Evolutionary conservation across 345 rosid species (phyloP).

Genomic region (Leavenworthia alabamica): DNA sequence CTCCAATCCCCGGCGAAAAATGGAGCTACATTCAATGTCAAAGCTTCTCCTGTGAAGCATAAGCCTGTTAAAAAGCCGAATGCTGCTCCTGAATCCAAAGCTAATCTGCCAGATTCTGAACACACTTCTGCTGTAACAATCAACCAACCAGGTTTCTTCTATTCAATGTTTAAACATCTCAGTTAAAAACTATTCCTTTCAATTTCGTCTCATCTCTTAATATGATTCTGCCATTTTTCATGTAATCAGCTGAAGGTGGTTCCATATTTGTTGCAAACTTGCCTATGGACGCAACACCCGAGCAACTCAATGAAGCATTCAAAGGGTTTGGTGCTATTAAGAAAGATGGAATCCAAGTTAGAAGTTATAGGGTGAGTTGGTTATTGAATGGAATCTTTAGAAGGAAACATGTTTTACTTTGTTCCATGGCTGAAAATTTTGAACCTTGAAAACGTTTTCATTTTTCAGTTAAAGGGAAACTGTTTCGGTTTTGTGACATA

Average conservation of each 20-base stretch:
- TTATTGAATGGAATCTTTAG: background rate
- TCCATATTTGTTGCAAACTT: constrained; percentile 33
- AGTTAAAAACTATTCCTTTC: background rate
- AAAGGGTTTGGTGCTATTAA: constrained; percentile 25
- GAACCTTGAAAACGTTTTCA: background rate
- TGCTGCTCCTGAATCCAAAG: background rate
- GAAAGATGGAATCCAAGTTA: constrained; percentile 31
- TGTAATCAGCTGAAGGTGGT: constrained; percentile 10
- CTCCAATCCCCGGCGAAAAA: constrained; percentile 24
- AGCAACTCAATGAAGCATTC: constrained; percentile 30
- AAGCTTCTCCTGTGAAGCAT: constrained; percentile 29
- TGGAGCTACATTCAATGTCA: constrained; percentile 13
- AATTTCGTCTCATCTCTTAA: background rate
- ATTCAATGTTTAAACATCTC: background rate
- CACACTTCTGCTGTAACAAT: constrained; percentile 5
- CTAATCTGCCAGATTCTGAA: background rate
- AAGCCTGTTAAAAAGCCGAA: constrained; percentile 10
- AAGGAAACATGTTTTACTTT: background rate
- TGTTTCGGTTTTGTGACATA: constrained; percentile 85
- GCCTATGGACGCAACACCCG: constrained; percentile 31
- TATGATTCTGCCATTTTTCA: background rate
- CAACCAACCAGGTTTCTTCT: constrained; percentile 3
- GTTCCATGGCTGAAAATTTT: no score
- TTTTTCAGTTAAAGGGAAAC: constrained; percentile 38
- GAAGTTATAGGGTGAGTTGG: constrained; percentile 30